Conservation (phyloP, 1,284 basidiomycete genomes). For the Pholiota adiposa region DNA sequence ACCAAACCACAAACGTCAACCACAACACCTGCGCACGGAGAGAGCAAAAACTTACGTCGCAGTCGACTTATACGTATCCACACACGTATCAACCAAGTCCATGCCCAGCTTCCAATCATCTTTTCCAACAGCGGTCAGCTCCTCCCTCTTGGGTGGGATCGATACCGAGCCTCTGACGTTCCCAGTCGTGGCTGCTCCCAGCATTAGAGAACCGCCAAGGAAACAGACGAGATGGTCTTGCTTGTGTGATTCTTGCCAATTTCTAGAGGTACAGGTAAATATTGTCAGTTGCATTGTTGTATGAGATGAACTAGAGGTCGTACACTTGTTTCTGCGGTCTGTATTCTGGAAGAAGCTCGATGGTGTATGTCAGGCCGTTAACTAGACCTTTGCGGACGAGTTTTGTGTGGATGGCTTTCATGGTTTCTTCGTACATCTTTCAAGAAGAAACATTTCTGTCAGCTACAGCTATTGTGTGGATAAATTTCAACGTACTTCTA, state of each 20-base stretch:
- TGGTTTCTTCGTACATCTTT: constrained; percentile 87
- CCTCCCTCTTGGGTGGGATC: constrained; percentile 57
- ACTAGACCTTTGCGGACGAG: constrained; percentile 69
- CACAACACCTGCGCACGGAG: not conserved
- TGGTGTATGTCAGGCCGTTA: constrained; percentile 75
- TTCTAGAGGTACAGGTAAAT: constrained; percentile 38
- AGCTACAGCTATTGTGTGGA: constrained; percentile 1
- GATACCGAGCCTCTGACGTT: constrained; percentile 47
- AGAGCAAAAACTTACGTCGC: constrained; percentile 62
- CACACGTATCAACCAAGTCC: constrained; percentile 88
- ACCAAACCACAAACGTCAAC: constrained; percentile 2
- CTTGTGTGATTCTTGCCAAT: constrained; percentile 78
- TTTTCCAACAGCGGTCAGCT: constrained; percentile 59
- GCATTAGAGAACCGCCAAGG: constrained; percentile 88
- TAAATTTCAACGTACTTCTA: constrained; percentile 48
- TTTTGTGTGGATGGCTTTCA: constrained; percentile 80
- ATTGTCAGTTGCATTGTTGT: not conserved
- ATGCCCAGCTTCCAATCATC: constrained; percentile 87
- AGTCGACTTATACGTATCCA: constrained; percentile 82
- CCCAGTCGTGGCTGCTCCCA: constrained; percentile 83
- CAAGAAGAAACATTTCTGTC: not conserved
- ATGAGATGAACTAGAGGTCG: not conserved
- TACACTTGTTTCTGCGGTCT: constrained; percentile 50
- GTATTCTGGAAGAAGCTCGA: constrained; percentile 74
- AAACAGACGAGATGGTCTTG: constrained; percentile 98